phyloP scores from a whole-genome alignment of 2,329 filamentous ascomycete species.

The Pseudogymnoascus sp. region DNA sequence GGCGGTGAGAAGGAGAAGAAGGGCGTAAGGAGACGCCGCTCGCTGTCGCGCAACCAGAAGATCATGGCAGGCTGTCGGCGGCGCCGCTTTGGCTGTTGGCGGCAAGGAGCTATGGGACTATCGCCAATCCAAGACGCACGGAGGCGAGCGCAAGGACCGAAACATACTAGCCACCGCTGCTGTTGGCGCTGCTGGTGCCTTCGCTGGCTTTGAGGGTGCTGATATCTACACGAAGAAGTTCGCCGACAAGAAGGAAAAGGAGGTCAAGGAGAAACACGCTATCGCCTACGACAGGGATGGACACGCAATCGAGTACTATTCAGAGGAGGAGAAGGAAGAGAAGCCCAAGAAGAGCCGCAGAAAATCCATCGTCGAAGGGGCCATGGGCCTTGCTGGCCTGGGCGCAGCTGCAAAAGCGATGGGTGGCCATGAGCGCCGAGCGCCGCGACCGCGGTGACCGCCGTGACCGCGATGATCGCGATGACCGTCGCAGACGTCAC shows the following conservation, averaged over 20 bases:
- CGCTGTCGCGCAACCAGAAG: conserved; percentile 57
- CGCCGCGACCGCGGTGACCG: conserved; percentile 35
- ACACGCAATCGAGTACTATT: conserved; percentile 48
- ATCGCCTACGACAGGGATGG: conserved; percentile 50
- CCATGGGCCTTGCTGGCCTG: conserved; percentile 54
- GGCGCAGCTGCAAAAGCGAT: conserved; percentile 56
- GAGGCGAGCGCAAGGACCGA: conserved; percentile 42
- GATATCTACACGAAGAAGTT: conserved; percentile 57
- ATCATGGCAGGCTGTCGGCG: conserved; percentile 61
- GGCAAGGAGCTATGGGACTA: conserved; percentile 62
- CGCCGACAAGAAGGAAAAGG: conserved; percentile 34
- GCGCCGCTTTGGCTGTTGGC: conserved; percentile 57
- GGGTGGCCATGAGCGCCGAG: conserved; percentile 35
- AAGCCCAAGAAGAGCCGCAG: conserved; percentile 50
- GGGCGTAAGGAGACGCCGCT: conserved; percentile 40
- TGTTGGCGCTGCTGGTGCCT: conserved; percentile 56
- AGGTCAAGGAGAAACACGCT: conserved; percentile 48
- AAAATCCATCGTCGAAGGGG: conserved; percentile 59
- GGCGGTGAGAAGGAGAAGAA: conserved; percentile 53
- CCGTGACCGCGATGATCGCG: conserved; percentile 24
- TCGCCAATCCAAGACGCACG: conserved; percentile 43
- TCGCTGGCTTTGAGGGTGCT: conserved; percentile 58
- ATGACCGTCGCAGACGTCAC: conserved; percentile 37
- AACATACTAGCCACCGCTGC: conserved; percentile 55
- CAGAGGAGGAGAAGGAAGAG: conserved; percentile 50